Evolutionary conservation across 2,329 filamentous ascomycete species (phyloP), one percentile per base, ranked within the genome.

Genomic region (Domatiomyces catenatus): DNA sequence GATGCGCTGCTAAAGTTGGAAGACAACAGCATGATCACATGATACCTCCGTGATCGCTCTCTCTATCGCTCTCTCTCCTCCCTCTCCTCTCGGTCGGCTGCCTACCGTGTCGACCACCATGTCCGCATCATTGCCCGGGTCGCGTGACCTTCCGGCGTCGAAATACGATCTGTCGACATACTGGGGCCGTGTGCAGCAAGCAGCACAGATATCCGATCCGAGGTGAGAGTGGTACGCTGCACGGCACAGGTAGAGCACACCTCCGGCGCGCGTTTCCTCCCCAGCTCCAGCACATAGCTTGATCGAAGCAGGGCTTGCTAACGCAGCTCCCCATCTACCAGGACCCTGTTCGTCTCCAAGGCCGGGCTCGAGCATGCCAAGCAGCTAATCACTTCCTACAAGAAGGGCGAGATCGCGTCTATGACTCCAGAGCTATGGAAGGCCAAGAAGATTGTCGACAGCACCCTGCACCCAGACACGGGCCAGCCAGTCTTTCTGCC

Each of bases 381-480:
- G 72, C 69, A 73, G 54, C 73, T 94, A 60, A 75, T 98, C 54
- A 76, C 83, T 10, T 75, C 81, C 42, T 98, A 95, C 72, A 96
- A 95, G 75, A 80, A 81, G 62, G 89, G 88, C 58, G 79, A 85
- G 67, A 72, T 86, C 54, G 70, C 75, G 59, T 71, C 79, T 49
- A 94, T 96, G 87, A 94, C 83, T 17, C 83, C 86, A 1, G 86
- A 94, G 61, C 71, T 98, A 60, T 98, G 92, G 92, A 74, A 78
- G 56, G 92, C 92, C 44, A 98, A 98, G 77, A 95, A 95, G 75
- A 81, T 94, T 58, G 86, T 96, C 51, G 92, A 98, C 68, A 90
- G 92, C 54, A 98, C 92, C 12, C 71, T 98, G 57, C 92, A 98
- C 66, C 92, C 92, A 58, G 92, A 98, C 68, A 96, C 89, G 17